Evolutionary conservation across 495 filamentous ascomycete species (phyloP).

Genomic region (Penicillium waksmanii): DNA sequence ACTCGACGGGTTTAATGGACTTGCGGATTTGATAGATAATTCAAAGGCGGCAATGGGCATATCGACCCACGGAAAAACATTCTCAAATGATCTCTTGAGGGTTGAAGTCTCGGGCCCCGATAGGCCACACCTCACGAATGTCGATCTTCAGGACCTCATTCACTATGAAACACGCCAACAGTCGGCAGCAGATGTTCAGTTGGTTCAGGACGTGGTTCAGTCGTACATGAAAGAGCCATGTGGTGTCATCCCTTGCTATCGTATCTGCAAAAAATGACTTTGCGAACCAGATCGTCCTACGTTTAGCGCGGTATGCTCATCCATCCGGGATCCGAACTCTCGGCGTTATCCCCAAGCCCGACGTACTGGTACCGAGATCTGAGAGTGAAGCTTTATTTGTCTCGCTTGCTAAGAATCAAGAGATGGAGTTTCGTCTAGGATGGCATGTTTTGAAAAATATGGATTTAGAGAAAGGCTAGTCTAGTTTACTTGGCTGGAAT

Average conservation of each 20-base stretch:
- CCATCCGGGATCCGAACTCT: conserved; percentile 48
- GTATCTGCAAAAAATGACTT: conserved; percentile 56
- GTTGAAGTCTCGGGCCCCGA: conserved; percentile 58
- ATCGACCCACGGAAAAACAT: conserved; percentile 34
- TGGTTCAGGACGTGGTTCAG: conserved; percentile 50
- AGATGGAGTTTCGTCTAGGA: conserved; percentile 48
- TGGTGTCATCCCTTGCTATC: conserved; percentile 56
- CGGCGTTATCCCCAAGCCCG: conserved; percentile 58
- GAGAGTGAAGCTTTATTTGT: conserved; percentile 44
- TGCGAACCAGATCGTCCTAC: conserved; percentile 51
- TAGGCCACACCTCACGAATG: conserved; percentile 56
- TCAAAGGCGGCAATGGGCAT: conserved; percentile 60
- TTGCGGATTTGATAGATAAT: conserved; percentile 48
- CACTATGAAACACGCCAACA: conserved; percentile 52
- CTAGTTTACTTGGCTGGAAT: too few species aligned
- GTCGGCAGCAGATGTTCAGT: conserved; percentile 46
- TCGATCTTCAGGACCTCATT: conserved; percentile 60
- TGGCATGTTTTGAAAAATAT: too few species aligned
- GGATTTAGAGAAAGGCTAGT: too few species aligned
- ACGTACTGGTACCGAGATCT: conserved; percentile 43
- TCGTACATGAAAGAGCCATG: conserved; percentile 55
- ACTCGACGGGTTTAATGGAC: conserved; percentile 37
- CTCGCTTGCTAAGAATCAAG: conserved; percentile 47
- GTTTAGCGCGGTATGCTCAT: conserved; percentile 49
- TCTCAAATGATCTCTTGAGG: conserved; percentile 52